phyloP scores from a whole-genome alignment of 1,284 basidiomycete species.

The Trichosporon inkin region DNA sequence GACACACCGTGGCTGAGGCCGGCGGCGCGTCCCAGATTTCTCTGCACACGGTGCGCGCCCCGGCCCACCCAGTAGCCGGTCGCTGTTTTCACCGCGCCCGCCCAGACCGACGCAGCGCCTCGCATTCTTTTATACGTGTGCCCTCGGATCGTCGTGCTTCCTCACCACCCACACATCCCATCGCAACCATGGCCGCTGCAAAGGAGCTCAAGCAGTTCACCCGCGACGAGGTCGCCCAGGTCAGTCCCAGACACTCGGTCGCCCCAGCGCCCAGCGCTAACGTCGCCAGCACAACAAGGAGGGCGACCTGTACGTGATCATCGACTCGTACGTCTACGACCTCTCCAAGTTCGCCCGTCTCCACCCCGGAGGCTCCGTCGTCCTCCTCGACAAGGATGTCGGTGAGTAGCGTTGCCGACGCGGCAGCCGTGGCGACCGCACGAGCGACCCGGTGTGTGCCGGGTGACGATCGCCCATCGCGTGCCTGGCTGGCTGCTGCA shows the following conservation, averaged over 20 bases:
- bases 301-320: slow-evolving; percentile 73
- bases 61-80: slow-evolving; percentile 8
- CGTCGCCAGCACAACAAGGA: slow-evolving; percentile 66
- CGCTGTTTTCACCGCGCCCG: slow-evolving; percentile 4
- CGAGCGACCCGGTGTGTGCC: too few relatives aligned
- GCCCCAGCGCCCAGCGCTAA: too few relatives aligned
- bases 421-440: background rate
- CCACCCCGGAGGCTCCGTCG: slow-evolving; percentile 75
- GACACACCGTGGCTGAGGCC: too few relatives aligned
- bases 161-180: slow-evolving; percentile 11
- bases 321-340: slow-evolving; percentile 79
- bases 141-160: too few relatives aligned
- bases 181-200: slow-evolving; percentile 18
- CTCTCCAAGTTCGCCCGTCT: slow-evolving; percentile 69
- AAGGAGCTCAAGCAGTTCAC: slow-evolving; percentile 43
- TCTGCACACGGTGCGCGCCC: too few relatives aligned
- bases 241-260: too few relatives aligned
- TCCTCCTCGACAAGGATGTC: slow-evolving; percentile 67
- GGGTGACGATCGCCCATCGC: background rate
- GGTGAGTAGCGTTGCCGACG: slow-evolving; percentile 2
- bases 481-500: background rate
- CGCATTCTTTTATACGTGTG: background rate
- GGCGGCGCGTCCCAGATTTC: slow-evolving; percentile 2
- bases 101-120: too few relatives aligned
- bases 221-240: slow-evolving; percentile 52